A percentile compares a stretch with the other conserved stretches of the same genome.
Evolutionary conservation across 805 yeast species (phyloP).

Genomic region (Groenewaldozyma salmanticensis): DNA sequence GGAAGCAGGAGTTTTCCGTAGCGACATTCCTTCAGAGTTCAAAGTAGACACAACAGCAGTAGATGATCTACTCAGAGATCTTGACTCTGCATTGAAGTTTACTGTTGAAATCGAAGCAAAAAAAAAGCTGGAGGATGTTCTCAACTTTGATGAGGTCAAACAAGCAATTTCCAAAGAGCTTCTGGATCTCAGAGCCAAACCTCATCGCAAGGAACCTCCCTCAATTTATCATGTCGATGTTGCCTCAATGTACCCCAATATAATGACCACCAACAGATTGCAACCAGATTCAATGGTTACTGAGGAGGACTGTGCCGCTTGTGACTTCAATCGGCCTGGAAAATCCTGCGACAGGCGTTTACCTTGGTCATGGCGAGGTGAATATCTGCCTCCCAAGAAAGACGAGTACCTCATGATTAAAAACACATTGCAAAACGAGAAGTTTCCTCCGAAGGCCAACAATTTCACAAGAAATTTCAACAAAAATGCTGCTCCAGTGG

Average conservation of each 20-base stretch:
- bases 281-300: slow-evolving; percentile 97
- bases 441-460: slow-evolving; percentile 54
- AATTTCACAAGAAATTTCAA: not conserved
- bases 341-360: slow-evolving; percentile 84
- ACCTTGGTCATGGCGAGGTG: slow-evolving; percentile 99
- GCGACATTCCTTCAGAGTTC: slow-evolving; percentile 72
- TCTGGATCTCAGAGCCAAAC: slow-evolving; percentile 48
- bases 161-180: slow-evolving; percentile 46
- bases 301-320: slow-evolving; percentile 92
- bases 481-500: slow-evolving; percentile 4
- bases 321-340: slow-evolving; percentile 95
- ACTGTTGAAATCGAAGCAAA: slow-evolving; percentile 75
- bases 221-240: slow-evolving; percentile 96
- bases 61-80: slow-evolving; percentile 64
- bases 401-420: slow-evolving; percentile 88
- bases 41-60: slow-evolving; percentile 71
- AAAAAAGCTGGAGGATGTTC: slow-evolving; percentile 63
- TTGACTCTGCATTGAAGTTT: slow-evolving; percentile 70
- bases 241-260: slow-evolving; percentile 98
- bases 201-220: slow-evolving; percentile 67
- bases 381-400: slow-evolving; percentile 80
- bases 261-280: slow-evolving; percentile 92
- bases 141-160: slow-evolving; percentile 69
- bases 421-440: slow-evolving; percentile 69
- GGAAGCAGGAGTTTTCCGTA: slow-evolving; percentile 95